phyloP scores from a whole-genome alignment of 352 stramenopile species.

The Globisporangium orthogonon region DNA sequence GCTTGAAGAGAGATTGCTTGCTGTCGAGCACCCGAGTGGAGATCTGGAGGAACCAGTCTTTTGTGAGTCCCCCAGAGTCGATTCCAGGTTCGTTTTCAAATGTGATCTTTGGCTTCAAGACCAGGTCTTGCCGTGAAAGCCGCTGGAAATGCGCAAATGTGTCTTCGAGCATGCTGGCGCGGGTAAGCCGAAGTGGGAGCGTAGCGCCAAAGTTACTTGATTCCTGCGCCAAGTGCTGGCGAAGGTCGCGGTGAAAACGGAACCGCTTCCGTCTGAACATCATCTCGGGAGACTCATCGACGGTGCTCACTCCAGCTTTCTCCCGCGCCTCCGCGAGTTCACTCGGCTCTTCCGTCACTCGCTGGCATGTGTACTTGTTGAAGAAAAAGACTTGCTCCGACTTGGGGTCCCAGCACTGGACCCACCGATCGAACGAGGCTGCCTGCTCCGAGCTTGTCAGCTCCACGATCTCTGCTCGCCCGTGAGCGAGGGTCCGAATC shows the following conservation, averaged over 20 bases:
- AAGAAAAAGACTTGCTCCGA: conserved; percentile 87
- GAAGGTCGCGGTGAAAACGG: conserved; percentile 74
- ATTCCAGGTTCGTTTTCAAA: conserved; percentile 84
- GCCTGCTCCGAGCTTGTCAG: conserved; percentile 35
- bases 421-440: conserved; percentile 48
- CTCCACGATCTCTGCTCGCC: conserved; percentile 61
- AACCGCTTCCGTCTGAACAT: conserved; percentile 83
- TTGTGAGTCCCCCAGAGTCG: conserved; percentile 84
- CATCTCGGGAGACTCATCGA: conserved; percentile 73
- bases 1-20: conserved; percentile 37
- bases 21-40: conserved; percentile 39
- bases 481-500: conserved; percentile 52
- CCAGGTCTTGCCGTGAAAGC: conserved; percentile 39
- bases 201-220: conserved; percentile 22
- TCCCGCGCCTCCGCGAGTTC: conserved; percentile 39
- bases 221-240: conserved; percentile 26
- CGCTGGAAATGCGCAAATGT: conserved; percentile 48
- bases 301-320: conserved; percentile 27
- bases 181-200: conserved; percentile 38
- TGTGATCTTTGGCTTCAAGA: conserved; percentile 69
- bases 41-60: conserved; percentile 86
- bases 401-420: conserved; percentile 85
- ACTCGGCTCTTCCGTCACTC: conserved; percentile 45
- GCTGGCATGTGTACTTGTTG: conserved; percentile 79
- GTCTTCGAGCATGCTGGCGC: conserved; percentile 63